Evolutionary conservation across 768 basidiomycete species (phyloP).

Genomic region (Tricholoma bakamatsutake): DNA sequence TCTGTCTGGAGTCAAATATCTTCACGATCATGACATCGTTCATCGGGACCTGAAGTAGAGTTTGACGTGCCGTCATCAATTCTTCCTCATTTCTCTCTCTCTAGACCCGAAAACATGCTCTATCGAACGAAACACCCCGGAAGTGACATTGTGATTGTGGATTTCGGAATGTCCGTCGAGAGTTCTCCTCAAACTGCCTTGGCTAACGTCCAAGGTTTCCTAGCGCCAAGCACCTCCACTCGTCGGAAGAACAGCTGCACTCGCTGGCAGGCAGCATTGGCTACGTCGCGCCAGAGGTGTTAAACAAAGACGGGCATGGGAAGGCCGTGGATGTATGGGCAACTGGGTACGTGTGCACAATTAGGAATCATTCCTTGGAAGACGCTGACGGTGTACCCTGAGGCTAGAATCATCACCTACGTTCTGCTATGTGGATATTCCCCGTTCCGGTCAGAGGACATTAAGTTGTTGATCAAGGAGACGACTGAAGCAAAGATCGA

Average conservation of each 20-base stretch:
- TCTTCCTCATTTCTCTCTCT: background rate
- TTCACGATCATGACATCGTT: constrained; percentile 90
- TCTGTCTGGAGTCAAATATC: constrained; percentile 79
- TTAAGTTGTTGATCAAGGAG: constrained; percentile 69
- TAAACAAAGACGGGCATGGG: constrained; percentile 78
- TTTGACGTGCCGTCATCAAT: background rate
- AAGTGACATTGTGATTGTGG: constrained; percentile 91
- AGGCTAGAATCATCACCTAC: constrained; percentile 82
- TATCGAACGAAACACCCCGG: constrained; percentile 72
- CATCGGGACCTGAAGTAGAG: constrained; percentile 90
- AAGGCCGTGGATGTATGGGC: constrained; percentile 95
- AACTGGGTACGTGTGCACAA: constrained; percentile 55
- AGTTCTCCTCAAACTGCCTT: background rate
- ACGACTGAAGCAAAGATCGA: constrained; percentile 81
- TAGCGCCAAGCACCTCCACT: constrained; percentile 80
- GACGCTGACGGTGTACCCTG: background rate
- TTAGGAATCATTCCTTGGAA: background rate
- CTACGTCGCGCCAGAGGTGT: constrained; percentile 88
- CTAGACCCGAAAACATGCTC: constrained; percentile 92
- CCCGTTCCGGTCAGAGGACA: constrained; percentile 85
- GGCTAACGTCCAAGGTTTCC: background rate
- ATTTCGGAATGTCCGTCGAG: constrained; percentile 85
- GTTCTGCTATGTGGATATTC: constrained; percentile 93
- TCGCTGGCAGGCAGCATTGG: constrained; percentile 79
- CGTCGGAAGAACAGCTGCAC: constrained; percentile 62